These are phyloP conservation scores for Suhomyces anneliseae DNA, from an alignment of 1,139 yeast species.

Conservation along the genomic window DNA sequence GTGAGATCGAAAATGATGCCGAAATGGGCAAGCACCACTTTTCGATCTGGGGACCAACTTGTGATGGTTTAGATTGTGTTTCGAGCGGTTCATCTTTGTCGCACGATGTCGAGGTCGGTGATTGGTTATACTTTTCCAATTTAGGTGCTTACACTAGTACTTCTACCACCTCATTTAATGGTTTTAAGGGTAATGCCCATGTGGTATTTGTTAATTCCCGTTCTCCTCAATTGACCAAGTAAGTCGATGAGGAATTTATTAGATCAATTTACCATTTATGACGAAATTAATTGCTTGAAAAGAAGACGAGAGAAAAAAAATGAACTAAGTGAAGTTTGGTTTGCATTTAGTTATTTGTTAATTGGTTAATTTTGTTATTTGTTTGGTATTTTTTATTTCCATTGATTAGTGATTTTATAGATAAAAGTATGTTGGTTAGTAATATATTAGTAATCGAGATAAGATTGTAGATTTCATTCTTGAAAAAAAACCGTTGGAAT, in stretches of 20 bases:
- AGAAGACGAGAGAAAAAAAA: too few relatives aligned
- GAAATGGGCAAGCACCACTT: slow-evolving; percentile 36
- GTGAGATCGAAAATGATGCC: slow-evolving; percentile 20
- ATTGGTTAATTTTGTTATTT: background rate
- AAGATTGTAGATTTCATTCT: too few relatives aligned
- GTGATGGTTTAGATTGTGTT: slow-evolving; percentile 94
- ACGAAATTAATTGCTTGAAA: too few relatives aligned
- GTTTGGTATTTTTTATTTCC: background rate
- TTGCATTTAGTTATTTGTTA: too few relatives aligned
- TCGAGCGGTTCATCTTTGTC: slow-evolving; percentile 53
- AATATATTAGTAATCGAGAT: too few relatives aligned
- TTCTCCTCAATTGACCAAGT: too few relatives aligned
- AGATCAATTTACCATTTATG: too few relatives aligned
- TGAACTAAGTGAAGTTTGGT: too few relatives aligned
- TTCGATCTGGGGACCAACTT: slow-evolving; percentile 97
- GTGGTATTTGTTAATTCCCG: slow-evolving; percentile 59
- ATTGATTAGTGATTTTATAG: background rate
- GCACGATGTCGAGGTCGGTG: slow-evolving; percentile 73
- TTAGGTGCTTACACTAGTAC: slow-evolving; percentile 94
- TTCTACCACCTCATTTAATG: slow-evolving; percentile 87
- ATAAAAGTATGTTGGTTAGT: background rate
- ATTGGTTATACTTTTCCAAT: slow-evolving; percentile 84
- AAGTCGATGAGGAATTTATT: too few relatives aligned
- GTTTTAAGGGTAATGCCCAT: slow-evolving; percentile 65
- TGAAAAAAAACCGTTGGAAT: too few relatives aligned